Conservation (phyloP, 2,329 filamentous ascomycete species). For the Hypoxylon sp. region DNA sequence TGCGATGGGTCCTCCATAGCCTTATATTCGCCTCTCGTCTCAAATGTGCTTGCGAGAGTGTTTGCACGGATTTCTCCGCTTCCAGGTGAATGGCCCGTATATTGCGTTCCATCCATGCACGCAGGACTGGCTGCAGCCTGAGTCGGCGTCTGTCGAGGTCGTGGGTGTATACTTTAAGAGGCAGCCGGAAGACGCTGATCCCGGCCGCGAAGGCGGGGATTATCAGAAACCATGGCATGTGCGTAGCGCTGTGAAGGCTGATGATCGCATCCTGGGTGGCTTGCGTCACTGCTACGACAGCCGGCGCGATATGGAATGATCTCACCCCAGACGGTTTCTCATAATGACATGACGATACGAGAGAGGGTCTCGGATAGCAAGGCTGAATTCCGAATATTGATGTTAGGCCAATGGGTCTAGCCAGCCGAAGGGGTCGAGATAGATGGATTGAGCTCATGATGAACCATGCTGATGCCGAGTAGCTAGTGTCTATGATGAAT, state of each 20-base stretch:
- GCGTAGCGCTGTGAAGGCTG: slow-evolving; percentile 56
- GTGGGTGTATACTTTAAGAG: slow-evolving; percentile 57
- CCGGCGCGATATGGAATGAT: slow-evolving; percentile 52
- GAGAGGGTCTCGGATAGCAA: not conserved
- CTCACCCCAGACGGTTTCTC: slow-evolving; percentile 11
- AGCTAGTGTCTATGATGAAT: not conserved
- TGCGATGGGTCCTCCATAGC: slow-evolving; percentile 37
- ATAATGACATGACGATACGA: not conserved
- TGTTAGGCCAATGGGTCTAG: slow-evolving; percentile 19
- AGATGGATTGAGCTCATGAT: slow-evolving; percentile 27
- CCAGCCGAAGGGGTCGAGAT: slow-evolving; percentile 23
- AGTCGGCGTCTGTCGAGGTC: slow-evolving; percentile 48
- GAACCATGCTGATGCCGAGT: slow-evolving; percentile 12
- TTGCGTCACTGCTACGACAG: slow-evolving; percentile 51
- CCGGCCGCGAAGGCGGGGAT: slow-evolving; percentile 65
- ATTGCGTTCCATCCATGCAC: slow-evolving; percentile 52
- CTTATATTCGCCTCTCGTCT: slow-evolving; percentile 48
- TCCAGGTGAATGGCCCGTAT: slow-evolving; percentile 39
- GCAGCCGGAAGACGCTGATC: slow-evolving; percentile 61
- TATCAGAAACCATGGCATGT: slow-evolving; percentile 65
- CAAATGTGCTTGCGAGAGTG: slow-evolving; percentile 13
- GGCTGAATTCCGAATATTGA: slow-evolving; percentile 10
- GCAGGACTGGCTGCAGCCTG: slow-evolving; percentile 49
- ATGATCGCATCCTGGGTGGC: slow-evolving; percentile 58
- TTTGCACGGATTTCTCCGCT: no score